Evolutionary conservation across 2,329 filamentous ascomycete species (phyloP), one percentile per base, ranked within the genome.

Genomic region (Seiridium unicorne): DNA sequence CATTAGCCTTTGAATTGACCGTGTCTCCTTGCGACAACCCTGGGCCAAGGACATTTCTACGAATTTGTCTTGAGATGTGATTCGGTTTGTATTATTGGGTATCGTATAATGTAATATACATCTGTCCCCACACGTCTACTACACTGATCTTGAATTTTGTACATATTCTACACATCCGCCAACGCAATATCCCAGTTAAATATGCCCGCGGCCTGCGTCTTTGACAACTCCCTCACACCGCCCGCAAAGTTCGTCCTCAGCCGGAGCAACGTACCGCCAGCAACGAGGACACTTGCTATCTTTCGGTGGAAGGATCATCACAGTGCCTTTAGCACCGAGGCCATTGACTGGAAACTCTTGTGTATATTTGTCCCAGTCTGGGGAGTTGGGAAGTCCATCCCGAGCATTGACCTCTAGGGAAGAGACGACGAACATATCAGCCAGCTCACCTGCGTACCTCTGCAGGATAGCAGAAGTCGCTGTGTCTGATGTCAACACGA

Each of bases 181-280:
- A 8, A 42, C 18, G 2, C 18, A 42, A 42, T 42, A 7, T 42
- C 13, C 7, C 38, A 42, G 13, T 42, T 13, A 42, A 42, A 42
- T 13, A 7, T 13, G 7, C 13, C 38, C 13, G 7, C 13, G 13
- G 7, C 7, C 7, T 42, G 38, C 7, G 18, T 18, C 38, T 9
- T 68, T 68, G 13, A 94, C 82, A 42, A 89, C 85, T 10, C 85
- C 82, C 36, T 88, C 86, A 72, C 94, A 98, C 70, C 92, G 81
- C 54, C 74, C 76, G 74, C 94, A 98, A 18, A 96, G 76, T 44
- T 78, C 73, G 18, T 90, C 86, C 66, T 89, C 82, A 53, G 76
- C 75, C n/a, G 83, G 79, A n/a, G 90, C 88, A 32, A 90, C 82
- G 73, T 92, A 96, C 63, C 90, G 86, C 95, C 95, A 99, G 76